phyloP scores from a whole-genome alignment of 2,329 filamentous ascomycete genomes.

The Clarireedia monteithiana region DNA sequence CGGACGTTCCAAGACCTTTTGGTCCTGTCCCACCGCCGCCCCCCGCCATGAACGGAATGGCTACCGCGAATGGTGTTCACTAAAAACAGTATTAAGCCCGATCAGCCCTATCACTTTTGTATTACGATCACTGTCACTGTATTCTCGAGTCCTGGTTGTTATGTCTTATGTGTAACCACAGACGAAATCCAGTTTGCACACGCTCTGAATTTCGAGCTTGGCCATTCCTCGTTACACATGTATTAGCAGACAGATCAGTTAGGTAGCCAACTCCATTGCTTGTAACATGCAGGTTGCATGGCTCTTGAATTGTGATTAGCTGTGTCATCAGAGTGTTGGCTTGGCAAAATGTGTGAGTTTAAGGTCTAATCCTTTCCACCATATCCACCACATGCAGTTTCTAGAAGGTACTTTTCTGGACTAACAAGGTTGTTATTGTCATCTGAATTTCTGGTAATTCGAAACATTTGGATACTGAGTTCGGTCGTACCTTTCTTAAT shows the following conservation, averaged over 20 bases:
- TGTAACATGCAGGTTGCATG: not conserved
- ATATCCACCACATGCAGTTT: no score
- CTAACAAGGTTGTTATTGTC: no score
- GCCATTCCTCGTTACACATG: not conserved
- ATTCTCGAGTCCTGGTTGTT: not conserved
- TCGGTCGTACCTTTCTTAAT: no score
- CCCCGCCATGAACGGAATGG: slow-evolving; percentile 20
- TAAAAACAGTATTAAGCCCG: not conserved
- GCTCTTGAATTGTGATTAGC: not conserved
- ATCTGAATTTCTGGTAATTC: no score
- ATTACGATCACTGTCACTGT: not conserved
- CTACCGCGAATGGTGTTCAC: slow-evolving; percentile 6
- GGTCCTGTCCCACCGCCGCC: slow-evolving; percentile 28
- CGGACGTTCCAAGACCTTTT: slow-evolving; percentile 26
- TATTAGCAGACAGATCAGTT: slow-evolving; percentile 4
- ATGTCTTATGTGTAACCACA: not conserved
- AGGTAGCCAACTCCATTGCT: not conserved
- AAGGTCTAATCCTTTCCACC: no score
- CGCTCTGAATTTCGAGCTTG: not conserved
- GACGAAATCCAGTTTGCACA: not conserved
- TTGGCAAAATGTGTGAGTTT: not conserved
- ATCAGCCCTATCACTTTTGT: slow-evolving; percentile 4
- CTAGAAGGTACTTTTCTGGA: no score
- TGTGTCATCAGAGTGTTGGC: not conserved
- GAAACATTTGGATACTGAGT: no score